A percentile compares a stretch with the other conserved stretches of the same genome.
Evolutionary conservation across 805 yeast genomes (phyloP).

Genomic region (Lachancea sp.): DNA sequence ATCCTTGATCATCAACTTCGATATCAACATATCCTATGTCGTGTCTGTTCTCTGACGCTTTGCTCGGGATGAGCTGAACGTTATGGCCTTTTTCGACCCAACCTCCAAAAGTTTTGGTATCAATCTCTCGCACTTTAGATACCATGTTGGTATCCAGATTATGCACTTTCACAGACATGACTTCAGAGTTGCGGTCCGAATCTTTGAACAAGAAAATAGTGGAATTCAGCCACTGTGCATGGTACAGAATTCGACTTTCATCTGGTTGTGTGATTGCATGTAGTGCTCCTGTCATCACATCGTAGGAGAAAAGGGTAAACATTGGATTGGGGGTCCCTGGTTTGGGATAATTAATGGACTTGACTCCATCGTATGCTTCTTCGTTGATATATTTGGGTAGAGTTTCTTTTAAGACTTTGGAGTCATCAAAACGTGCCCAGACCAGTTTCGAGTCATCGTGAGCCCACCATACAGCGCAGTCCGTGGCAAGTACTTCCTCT

Average conservation of each 20-base stretch:
- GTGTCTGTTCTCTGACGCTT: constrained; percentile 22
- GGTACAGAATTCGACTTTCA: constrained; percentile 45
- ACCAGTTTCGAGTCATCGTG: constrained; percentile 52
- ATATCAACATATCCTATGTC: constrained; percentile 58
- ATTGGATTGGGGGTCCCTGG: constrained; percentile 62
- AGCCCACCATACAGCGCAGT: constrained; percentile 66
- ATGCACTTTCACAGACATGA: constrained; percentile 44
- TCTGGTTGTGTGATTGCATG: constrained; percentile 21
- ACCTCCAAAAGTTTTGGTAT: constrained; percentile 42
- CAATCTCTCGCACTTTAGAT: constrained; percentile 37
- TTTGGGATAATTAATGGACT: constrained; percentile 58
- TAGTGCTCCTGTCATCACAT: constrained; percentile 26
- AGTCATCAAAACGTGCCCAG: constrained; percentile 53
- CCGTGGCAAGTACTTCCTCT: constrained; percentile 62
- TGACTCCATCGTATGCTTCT: constrained; percentile 40
- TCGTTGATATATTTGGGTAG: constrained; percentile 43
- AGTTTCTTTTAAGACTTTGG: constrained; percentile 46
- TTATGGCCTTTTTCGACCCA: constrained; percentile 53
- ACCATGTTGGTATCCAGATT: constrained; percentile 31
- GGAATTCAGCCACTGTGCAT: constrained; percentile 51
- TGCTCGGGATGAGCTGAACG: constrained; percentile 36
- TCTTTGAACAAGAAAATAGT: constrained; percentile 49
- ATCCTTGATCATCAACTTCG: constrained; percentile 45
- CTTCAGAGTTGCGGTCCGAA: constrained; percentile 56
- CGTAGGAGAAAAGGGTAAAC: constrained; percentile 41